Conservation (phyloP, 352 stramenopile genomes). For the Globisporangium emineosum region DNA sequence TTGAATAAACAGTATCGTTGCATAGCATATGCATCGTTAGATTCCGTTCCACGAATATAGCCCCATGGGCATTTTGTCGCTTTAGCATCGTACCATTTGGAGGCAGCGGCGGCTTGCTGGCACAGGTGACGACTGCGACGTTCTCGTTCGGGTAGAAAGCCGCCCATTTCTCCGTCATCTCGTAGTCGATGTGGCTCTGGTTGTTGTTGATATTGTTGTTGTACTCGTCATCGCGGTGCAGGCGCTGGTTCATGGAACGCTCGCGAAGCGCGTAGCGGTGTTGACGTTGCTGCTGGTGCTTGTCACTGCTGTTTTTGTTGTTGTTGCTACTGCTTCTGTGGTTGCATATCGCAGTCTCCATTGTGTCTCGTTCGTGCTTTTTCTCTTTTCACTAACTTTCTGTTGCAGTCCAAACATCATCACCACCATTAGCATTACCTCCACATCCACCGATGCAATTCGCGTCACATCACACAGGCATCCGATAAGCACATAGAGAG, state of each 20-base stretch:
- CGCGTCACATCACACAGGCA: not conserved
- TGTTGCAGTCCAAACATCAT: not conserved
- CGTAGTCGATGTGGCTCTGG: conserved; percentile 10
- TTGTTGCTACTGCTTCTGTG: not conserved
- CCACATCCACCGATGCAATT: not conserved
- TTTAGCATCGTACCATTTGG: conserved; percentile 47
- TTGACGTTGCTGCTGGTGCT: not conserved
- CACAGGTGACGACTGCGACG: conserved; percentile 54
- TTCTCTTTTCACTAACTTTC: not conserved
- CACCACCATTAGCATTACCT: not conserved
- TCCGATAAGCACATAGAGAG: not conserved
- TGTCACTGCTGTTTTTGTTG: too few species aligned
- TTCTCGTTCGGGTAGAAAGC: conserved; percentile 52
- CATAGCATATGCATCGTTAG: not conserved
- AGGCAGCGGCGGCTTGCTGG: conserved; percentile 48
- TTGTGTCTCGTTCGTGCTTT: not conserved
- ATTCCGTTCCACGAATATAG: not conserved
- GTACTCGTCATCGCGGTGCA: not conserved
- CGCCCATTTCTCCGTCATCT: conserved; percentile 44
- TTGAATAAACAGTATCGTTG: conserved; percentile 19
- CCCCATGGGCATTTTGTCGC: too few species aligned
- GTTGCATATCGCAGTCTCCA: not conserved
- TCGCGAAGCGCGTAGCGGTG: conserved; percentile 7
- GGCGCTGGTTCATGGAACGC: conserved; percentile 1
- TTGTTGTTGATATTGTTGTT: conserved; percentile 4